These are phyloP conservation scores for Vigna hirtella DNA, from an alignment of 306 rosid species.

Conservation along the genomic window DNA sequence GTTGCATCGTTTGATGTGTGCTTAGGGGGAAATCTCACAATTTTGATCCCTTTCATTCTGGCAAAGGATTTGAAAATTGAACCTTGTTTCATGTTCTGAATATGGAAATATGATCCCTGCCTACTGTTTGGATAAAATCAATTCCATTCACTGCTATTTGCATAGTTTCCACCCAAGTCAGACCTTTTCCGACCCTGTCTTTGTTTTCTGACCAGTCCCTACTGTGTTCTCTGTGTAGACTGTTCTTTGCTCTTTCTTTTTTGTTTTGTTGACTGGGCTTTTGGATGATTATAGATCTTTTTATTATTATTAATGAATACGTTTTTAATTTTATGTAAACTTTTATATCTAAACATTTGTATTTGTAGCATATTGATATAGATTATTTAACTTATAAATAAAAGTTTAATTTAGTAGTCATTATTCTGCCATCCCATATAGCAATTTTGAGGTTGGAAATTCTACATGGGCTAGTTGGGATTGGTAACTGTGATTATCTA, in stretches of 20 bases:
- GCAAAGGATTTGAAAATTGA: background rate
- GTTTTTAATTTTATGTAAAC: background rate
- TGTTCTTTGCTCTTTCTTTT: background rate
- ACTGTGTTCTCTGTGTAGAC: background rate
- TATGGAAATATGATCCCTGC: background rate
- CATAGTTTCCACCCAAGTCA: background rate
- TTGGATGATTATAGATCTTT: background rate
- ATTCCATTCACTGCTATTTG: background rate
- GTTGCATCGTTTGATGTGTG: background rate
- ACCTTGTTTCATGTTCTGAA: background rate
- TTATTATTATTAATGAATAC: no score
- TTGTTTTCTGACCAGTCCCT: background rate
- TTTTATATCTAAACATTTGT: background rate
- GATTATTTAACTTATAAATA: background rate
- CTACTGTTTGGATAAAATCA: background rate
- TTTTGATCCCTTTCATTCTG: background rate
- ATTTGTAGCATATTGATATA: background rate
- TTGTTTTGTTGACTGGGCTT: background rate
- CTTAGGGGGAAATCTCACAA: background rate
- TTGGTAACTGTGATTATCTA: conserved; percentile 8
- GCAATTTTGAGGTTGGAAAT: background rate
- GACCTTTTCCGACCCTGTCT: background rate
- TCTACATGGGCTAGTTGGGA: background rate
- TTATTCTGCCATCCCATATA: background rate
- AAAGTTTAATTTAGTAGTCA: background rate